Evolutionary conservation across 805 yeast species (phyloP), one percentile per base, ranked within the genome.

Genomic region (Wickerhamiella lipophila): DNA sequence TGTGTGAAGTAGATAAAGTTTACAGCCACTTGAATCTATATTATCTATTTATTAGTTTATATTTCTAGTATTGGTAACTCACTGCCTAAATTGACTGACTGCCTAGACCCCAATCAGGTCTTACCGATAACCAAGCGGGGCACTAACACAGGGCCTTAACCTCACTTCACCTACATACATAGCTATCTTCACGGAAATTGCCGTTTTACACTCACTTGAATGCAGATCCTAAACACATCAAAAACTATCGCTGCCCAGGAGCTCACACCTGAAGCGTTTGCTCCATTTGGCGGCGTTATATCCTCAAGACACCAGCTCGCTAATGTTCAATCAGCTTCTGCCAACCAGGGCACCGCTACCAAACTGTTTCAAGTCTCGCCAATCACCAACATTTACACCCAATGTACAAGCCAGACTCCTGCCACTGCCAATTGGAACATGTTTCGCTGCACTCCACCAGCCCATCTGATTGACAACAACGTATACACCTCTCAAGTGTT

Each of bases 271-370:
- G 77, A 72, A 32, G 60, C 72, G 1, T 87, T 85, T 59, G 73
- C 74, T 0, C 70, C 71, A 2, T 87, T 71, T 61, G 96, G 96
- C 1, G 77, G 81, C 0, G 78, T 84, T 9, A 75, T 87, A 39
- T 81, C 92, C 23, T 83, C 94, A 2, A 76, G 75, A 52, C 83
- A 85, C 57, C 94, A 84, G 63, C 68, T 83, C 25, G 60, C 64
- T 32, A 59, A 72, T 1, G 66, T 71, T 45, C 59, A 63, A 34
- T 62, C 71, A 27, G 60, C 73, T 4, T 65, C 73, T 18, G 96
- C 96, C 3, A 88, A 88, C 65, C 87, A 88, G 60, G 96, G 96
- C n/a, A 88, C 96, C 1, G 96, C 96, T 1, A 69, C 75, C 4
- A 88, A 88, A 58, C 63, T 85, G 42, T 76, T 75, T 53, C 72